These are phyloP conservation scores for Rhynchosporium agropyri DNA, from an alignment of 2,329 filamentous ascomycete genomes.

Conservation along the genomic window DNA sequence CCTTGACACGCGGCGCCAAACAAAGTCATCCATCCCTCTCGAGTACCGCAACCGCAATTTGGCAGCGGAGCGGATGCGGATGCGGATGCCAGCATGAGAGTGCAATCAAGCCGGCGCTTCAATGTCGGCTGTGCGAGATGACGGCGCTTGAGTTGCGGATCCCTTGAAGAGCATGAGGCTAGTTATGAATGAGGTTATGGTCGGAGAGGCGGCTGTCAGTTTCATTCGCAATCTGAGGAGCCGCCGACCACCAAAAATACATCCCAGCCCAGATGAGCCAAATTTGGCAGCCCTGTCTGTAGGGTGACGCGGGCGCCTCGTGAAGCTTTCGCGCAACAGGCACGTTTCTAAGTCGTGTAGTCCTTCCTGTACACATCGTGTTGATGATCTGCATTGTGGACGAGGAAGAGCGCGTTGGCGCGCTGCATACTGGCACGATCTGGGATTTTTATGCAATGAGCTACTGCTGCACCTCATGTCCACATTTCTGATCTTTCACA, in stretches of 20 bases:
- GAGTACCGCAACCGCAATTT: conserved; percentile 12
- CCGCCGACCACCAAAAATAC: conserved; percentile 32
- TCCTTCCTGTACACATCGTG: conserved; percentile 14
- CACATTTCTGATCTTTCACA: conserved; percentile 19
- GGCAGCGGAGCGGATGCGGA: not conserved
- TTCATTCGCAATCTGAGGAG: conserved; percentile 29
- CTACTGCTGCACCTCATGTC: conserved; percentile 24
- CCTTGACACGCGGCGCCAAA: conserved; percentile 33
- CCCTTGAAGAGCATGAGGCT: conserved; percentile 19
- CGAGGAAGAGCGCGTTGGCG: conserved; percentile 21
- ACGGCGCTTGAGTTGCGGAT: conserved; percentile 33
- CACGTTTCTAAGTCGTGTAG: conserved; percentile 14
- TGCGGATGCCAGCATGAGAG: not conserved
- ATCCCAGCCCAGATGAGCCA: conserved; percentile 3
- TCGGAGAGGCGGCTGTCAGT: conserved; percentile 30
- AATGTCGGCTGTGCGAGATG: conserved; percentile 37
- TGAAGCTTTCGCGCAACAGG: conserved; percentile 27
- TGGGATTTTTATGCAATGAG: not conserved
- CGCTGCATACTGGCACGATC: conserved; percentile 20
- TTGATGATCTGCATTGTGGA: conserved; percentile 20
- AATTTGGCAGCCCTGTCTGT: conserved; percentile 10
- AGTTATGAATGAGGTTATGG: conserved; percentile 13
- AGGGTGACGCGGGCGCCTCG: conserved; percentile 35
- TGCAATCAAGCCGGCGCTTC: conserved; percentile 29
- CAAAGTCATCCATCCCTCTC: conserved; percentile 28